These are phyloP conservation scores for Hypoxylon crocopeplum DNA, from an alignment of 495 filamentous ascomycete genomes.

Conservation along the genomic window DNA sequence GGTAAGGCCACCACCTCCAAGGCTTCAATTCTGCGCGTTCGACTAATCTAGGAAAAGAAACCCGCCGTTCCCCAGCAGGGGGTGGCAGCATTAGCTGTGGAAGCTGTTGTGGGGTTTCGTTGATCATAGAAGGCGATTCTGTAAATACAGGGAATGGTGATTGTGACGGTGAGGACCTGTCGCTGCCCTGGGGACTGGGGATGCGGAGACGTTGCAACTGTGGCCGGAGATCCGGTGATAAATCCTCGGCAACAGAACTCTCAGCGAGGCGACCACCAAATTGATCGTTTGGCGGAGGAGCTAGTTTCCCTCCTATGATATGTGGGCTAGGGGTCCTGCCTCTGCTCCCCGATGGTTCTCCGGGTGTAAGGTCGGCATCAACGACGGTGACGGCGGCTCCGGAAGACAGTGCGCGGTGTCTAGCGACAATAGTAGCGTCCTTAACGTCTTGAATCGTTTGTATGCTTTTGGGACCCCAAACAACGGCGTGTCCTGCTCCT, in stretches of 20 bases:
- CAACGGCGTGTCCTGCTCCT: constrained; percentile 1
- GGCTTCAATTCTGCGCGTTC: constrained; percentile 58
- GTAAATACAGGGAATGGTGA: constrained; percentile 52
- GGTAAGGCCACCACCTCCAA: constrained; percentile 77
- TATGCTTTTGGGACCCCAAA: constrained; percentile 8
- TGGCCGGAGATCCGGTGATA: constrained; percentile 21
- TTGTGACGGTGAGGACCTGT: constrained; percentile 51
- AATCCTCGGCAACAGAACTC: constrained; percentile 6
- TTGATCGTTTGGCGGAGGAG: constrained; percentile 36
- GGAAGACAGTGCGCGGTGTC: constrained; percentile 38
- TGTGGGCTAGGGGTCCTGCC: constrained; percentile 30
- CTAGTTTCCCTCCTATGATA: constrained; percentile 42
- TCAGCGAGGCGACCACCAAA: constrained; percentile 20
- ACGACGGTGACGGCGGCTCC: constrained; percentile 26
- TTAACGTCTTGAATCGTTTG: constrained; percentile 23
- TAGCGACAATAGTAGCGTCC: constrained; percentile 6
- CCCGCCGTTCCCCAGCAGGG: constrained; percentile 29
- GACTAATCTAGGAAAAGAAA: constrained; percentile 42
- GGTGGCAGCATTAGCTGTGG: constrained; percentile 45
- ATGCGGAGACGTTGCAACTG: constrained; percentile 41
- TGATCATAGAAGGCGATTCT: constrained; percentile 51
- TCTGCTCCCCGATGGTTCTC: constrained; percentile 15
- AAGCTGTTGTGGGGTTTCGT: constrained; percentile 52
- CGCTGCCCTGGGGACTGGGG: constrained; percentile 58
- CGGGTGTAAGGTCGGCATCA: constrained; percentile 26